Conservation (phyloP, 2,329 filamentous ascomycete species). For the Exophiala viscosa region DNA sequence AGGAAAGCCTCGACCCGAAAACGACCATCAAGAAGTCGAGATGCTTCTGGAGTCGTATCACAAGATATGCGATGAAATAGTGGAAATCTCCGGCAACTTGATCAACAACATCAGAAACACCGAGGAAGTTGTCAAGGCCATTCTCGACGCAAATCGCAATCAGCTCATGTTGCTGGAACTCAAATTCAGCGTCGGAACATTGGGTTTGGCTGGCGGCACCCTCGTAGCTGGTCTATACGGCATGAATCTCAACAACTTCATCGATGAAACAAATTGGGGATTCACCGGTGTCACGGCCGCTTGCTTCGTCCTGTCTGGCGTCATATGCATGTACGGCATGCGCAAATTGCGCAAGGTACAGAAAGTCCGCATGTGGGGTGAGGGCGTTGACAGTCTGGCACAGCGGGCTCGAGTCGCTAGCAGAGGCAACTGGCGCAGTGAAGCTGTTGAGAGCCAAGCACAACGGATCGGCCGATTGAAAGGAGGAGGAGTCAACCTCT, state of each 20-base stretch:
- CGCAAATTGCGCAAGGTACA: slow-evolving; percentile 80
- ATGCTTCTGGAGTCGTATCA: slow-evolving; percentile 96
- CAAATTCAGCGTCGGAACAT: slow-evolving; percentile 91
- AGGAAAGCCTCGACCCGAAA: slow-evolving; percentile 67
- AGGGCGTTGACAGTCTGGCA: slow-evolving; percentile 41
- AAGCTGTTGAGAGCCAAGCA: slow-evolving; percentile 40
- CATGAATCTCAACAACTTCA: slow-evolving; percentile 98
- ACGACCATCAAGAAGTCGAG: slow-evolving; percentile 94
- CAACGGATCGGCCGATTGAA: slow-evolving; percentile 37
- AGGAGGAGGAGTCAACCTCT: slow-evolving; percentile 22
- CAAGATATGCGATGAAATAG: slow-evolving; percentile 96
- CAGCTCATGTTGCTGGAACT: slow-evolving; percentile 95
- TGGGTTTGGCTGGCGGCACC: slow-evolving; percentile 90
- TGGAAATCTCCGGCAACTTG: slow-evolving; percentile 87
- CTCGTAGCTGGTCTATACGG: slow-evolving; percentile 98
- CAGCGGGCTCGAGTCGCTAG: slow-evolving; percentile 26
- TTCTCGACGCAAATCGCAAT: slow-evolving; percentile 96
- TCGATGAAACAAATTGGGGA: slow-evolving; percentile 86
- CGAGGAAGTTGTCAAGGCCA: slow-evolving; percentile 95
- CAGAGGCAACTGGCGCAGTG: slow-evolving; percentile 40
- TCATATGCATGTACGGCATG: slow-evolving; percentile 81
- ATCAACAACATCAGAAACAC: slow-evolving; percentile 96
- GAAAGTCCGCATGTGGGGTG: slow-evolving; percentile 80
- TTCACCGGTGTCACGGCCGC: slow-evolving; percentile 71
- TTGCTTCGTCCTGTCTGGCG: slow-evolving; percentile 67